phyloP scores from a whole-genome alignment of 805 yeast species.

The Candida manassasensis region DNA sequence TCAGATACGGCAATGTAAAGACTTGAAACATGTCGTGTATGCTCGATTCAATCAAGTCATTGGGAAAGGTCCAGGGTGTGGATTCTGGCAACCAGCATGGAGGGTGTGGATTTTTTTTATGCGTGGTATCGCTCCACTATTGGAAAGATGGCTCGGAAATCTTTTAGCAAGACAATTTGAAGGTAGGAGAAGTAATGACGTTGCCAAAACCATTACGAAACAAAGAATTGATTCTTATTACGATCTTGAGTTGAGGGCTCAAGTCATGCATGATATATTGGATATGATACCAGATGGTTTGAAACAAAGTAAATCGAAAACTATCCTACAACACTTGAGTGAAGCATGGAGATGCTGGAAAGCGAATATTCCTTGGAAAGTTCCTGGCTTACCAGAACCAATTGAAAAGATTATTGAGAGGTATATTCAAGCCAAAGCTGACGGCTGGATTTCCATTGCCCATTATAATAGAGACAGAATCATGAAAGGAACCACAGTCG shows the following conservation, averaged over 20 bases:
- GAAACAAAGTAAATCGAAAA: constrained; percentile 78
- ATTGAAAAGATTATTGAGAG: constrained; percentile 81
- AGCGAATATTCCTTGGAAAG: constrained; percentile 97
- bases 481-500: constrained; percentile 84
- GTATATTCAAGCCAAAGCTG: constrained; percentile 92
- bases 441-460: constrained; percentile 93
- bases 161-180: constrained; percentile 89
- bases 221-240: constrained; percentile 94
- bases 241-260: constrained; percentile 87
- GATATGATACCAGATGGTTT: constrained; percentile 97
- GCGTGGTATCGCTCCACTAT: constrained; percentile 85
- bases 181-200: constrained; percentile 88
- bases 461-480: constrained; percentile 89
- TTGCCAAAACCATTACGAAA: constrained; percentile 90
- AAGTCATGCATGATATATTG: constrained; percentile 91
- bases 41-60: constrained; percentile 76
- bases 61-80: constrained; percentile 98
- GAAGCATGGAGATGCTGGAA: constrained; percentile 99
- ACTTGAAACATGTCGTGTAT: constrained; percentile 87
- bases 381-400: constrained; percentile 92
- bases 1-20: constrained; percentile 93
- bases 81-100: constrained; percentile 99
- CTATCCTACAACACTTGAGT: constrained; percentile 86
- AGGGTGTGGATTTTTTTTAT: constrained; percentile 90
- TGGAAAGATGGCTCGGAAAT: constrained; percentile 95